Evolutionary conservation across 1,284 basidiomycete species (phyloP), one percentile per base, ranked within the genome.

Genomic region (Mycena citricolor): DNA sequence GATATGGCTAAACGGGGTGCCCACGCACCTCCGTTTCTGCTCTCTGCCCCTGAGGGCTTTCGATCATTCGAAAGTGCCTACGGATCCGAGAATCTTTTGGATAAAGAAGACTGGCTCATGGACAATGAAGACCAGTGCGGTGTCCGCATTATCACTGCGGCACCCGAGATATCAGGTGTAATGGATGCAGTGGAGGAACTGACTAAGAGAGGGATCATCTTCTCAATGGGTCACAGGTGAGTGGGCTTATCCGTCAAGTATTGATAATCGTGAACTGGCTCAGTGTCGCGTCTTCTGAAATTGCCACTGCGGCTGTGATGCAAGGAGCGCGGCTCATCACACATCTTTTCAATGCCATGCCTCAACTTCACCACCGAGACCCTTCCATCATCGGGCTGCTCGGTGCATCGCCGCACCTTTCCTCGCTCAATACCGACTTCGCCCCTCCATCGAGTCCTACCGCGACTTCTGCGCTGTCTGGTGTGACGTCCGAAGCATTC

Each of bases 291-390:
- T 74, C 77, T 16, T 81, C 83, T 2, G 79, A 82, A 17, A 70
- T 81, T 40, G 87, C 89, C 4, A 79, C 79, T 4, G 70, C 68
- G 2, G 87, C 88, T 2, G 76, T 89, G 5, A 67, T 75, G 30
- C 69, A 72, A 41, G 89, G 90, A 22, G 89, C 91, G 4, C 73
- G 81, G 6, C 80, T 93, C 54, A 91, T 94, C 56, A 94, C 92
- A 0, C 92, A 94, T 64, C 71, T 94, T 16, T 94, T 93, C 79
- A 95, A 95, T 58, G 90, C 90, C 5, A 93, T 93, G 90, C 87
- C 88, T 4, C 86, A 86, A 56, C 66, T 93, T 41, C 88, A 90
- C 61, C 89, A 92, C 57, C 77, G 88, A 29, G 87, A 90, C 59
- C 86, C 88, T 32, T 88, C 80, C 11, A 90, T 94, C 57, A 91